Conservation (phyloP, 2,329 filamentous ascomycete genomes). For the Pyrenochaeta sp. region DNA sequence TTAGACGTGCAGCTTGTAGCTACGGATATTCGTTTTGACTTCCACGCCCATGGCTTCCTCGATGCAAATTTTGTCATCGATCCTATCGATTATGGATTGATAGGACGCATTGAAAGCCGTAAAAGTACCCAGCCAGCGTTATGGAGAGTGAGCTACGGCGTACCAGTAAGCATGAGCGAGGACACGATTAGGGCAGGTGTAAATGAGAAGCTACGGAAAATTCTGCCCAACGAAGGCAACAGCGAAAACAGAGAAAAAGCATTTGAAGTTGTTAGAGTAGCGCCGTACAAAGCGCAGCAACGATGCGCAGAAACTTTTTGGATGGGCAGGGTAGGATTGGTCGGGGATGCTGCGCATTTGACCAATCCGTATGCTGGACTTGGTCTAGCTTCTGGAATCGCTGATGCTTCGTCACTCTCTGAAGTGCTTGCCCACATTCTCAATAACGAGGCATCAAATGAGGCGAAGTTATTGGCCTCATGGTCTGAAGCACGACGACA, state of each 20-base stretch:
- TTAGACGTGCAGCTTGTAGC: constrained; percentile 50
- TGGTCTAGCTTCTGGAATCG: constrained; percentile 46
- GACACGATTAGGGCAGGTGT: constrained; percentile 39
- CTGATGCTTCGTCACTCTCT: constrained; percentile 43
- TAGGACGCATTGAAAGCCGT: constrained; percentile 43
- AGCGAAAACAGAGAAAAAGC: constrained; percentile 15
- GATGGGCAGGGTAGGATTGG: constrained; percentile 43
- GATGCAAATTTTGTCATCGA: constrained; percentile 55
- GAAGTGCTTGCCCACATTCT: constrained; percentile 39
- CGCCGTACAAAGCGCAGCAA: constrained; percentile 55
- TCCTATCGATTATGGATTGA: constrained; percentile 47
- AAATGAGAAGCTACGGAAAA: constrained; percentile 36
- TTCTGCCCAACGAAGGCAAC: constrained; percentile 40
- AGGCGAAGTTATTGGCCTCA: constrained; percentile 38
- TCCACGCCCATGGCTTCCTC: constrained; percentile 48
- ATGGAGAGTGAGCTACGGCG: constrained; percentile 55
- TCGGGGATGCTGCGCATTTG: constrained; percentile 53
- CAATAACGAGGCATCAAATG: constrained; percentile 12
- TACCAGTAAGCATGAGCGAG: constrained; percentile 37
- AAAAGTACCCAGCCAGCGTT: constrained; percentile 26
- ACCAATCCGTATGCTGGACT: constrained; percentile 51
- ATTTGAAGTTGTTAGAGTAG: constrained; percentile 47
- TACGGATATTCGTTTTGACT: constrained; percentile 49
- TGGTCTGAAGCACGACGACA: constrained; percentile 47
- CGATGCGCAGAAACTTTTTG: constrained; percentile 44